Evolutionary conservation across 106 monocot species (phyloP).

Genomic region (Apostasia shenzhenica): DNA sequence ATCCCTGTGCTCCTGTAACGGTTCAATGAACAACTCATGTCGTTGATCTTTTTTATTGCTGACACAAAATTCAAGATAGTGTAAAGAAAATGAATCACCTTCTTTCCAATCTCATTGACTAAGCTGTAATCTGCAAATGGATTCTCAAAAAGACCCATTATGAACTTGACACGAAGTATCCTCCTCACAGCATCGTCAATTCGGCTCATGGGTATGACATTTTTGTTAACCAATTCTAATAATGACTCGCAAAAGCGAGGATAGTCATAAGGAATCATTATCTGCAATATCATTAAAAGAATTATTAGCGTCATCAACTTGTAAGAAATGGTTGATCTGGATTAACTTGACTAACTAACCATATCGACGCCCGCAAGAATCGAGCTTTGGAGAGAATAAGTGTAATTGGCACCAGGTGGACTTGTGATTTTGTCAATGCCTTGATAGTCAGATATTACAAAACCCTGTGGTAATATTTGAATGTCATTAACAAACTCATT

Average conservation of each 20-base stretch:
- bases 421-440: conserved; percentile 48
- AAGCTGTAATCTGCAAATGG: conserved; percentile 17
- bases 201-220: conserved; percentile 19
- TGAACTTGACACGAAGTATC: conserved; percentile 24
- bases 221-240: conserved; percentile 5
- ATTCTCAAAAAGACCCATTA: conserved; percentile 34
- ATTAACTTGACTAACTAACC: conserved; percentile 16
- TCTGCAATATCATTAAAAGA: conserved; percentile 4
- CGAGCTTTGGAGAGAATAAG: conserved; percentile 41
- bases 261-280: conserved; percentile 22
- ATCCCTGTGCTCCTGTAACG: conserved; percentile 40
- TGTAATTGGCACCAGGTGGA: conserved; percentile 38
- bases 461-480: conserved; percentile 29
- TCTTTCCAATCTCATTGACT: conserved; percentile 19
- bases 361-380: conserved; percentile 66
- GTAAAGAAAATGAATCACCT: conserved; percentile 11
- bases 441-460: conserved; percentile 66
- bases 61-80: not conserved
- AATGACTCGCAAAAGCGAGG: conserved; percentile 5
- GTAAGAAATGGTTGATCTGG: not conserved
- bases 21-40: not conserved
- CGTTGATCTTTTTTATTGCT: not conserved
- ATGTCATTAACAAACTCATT: not conserved
- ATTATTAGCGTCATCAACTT: not conserved
- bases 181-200: conserved; percentile 21